Percentiles rank a stretch among this genome's conserved stretches.
These are phyloP conservation scores for Nothophytophthora sp. DNA, from an alignment of 352 stramenopile genomes.

Conservation along the genomic window DNA sequence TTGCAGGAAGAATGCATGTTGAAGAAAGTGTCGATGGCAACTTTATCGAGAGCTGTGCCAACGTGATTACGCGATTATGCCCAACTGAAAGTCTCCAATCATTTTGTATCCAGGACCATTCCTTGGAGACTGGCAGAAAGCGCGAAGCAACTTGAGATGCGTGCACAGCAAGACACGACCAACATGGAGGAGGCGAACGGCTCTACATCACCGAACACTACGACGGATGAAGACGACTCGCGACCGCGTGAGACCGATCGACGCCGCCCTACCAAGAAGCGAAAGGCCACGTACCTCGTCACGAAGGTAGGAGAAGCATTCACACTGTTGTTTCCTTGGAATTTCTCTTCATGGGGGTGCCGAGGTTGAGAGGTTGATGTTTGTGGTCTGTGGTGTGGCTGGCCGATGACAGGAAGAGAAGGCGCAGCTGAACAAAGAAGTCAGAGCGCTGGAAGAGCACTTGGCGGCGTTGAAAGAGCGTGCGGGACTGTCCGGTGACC, in stretches of 20 bases:
- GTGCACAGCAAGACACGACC: background rate
- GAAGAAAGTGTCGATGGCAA: background rate
- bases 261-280: conserved; percentile 12
- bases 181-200: background rate
- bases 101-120: too few species aligned
- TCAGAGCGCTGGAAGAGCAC: conserved; percentile 11
- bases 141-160: conserved; percentile 1
- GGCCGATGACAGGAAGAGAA: conserved; percentile 24
- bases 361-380: background rate
- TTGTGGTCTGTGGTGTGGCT: background rate
- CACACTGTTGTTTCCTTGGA: too few species aligned
- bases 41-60: too few species aligned
- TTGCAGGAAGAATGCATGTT: too few species aligned
- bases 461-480: conserved; percentile 12
- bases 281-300: conserved; percentile 16
- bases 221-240: conserved; percentile 5
- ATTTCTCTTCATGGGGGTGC: background rate
- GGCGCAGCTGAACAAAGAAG: conserved; percentile 3
- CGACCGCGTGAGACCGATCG: background rate
- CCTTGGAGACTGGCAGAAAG: too few species aligned
- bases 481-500: conserved; percentile 9
- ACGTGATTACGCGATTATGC: too few species aligned
- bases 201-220: conserved; percentile 5
- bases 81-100: background rate
- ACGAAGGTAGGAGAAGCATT: conserved; percentile 13